Evolutionary conservation across 495 filamentous ascomycete species (phyloP), one percentile per base, ranked within the genome.

Genomic region (Acidiella bohemica): DNA sequence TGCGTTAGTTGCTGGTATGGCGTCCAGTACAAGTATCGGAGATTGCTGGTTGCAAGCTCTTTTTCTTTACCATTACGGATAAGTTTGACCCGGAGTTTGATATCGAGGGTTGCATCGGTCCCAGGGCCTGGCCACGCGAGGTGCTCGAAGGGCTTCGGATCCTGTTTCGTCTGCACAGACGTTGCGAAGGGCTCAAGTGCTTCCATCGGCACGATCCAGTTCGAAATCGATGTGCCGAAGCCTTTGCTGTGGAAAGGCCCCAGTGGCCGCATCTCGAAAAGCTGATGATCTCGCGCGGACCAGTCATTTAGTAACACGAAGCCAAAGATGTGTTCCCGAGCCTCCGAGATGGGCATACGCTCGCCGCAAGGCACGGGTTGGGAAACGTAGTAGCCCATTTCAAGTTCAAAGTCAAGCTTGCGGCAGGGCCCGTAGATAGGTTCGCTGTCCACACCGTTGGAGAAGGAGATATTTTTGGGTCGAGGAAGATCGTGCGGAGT

Each of bases 261-360:
- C 14, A 57, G 36, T 16, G 54, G 54, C 11, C 30, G 16, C 47
- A 51, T 54, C 33, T 56, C 53, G 25, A 51, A 56, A 8, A 46
- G 25, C 38, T 56, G 53, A 24, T 54, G 41, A 39, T 56, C 53
- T 32, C 53, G 28, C 3, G 47, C 48, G 12, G 51, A 54, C 53
- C 53, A 56, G 28, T 56, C 53, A 28, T 56, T 56, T 17, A 56
- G 34, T 39, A 56, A 21, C 8, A 56, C 53, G 27, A 56, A 54
- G 16, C 53, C 53, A 33, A 56, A 56, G 25, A 56, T 52, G 33
- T 53, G 51, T 11, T 56, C 53, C 12, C 29, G 38, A 19, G 48
- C 51, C n/a, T 56, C 44, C 16, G 19, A 37, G 19, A 54, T 49
- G 20, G 29, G 32, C 41, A 57, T 48, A 4, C 19, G 32, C 23